Base-by-base conservation (phyloP, 2,329 filamentous ascomycete species). In the Verticillium tricorpus region DNA sequence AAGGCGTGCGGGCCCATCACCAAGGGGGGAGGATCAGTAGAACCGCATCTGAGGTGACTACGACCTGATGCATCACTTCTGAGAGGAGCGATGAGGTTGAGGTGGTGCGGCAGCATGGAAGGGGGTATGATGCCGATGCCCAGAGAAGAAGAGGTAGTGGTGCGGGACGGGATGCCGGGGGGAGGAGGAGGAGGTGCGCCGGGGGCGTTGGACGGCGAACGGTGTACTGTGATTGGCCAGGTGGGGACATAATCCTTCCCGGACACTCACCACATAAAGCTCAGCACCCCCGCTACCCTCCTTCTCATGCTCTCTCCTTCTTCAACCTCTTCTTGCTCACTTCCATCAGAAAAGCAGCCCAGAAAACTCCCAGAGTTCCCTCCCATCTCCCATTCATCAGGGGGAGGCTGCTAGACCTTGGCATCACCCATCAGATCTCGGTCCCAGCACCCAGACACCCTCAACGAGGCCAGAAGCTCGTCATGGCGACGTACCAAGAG, bases 251-350 rank as follows among this genome's bases (percentile, higher is more conserved):
- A 56, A 60, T 60, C 59, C 56, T 56, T 39, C 56, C 28, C 17
- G 52, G 59, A 22, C 56, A 65, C 63, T 65, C 61, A 63, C 59
- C 63, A 66, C 57, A 66, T 65, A 66, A 66, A 65, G 62, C 59
- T 61, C 50, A 57, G 52, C 45, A 50, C 37, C 56, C 62, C 64
- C 64, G 60, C 64, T 60, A 56, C 56, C 63, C 59, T 59, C 63
- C 64, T 37, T 61, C 40, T 17, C 56, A 31, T 37, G 58, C 52
- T 57, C 61, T 56, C 40, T 58, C 59, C 56, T 59, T 60, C 56
- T 39, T 62, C 45, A 58, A 54, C 39, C 52, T n/a, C 52, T 50
- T 12, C 37, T 62, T 58, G 22, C 54, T 40, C 31, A 22, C 12
- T 45, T 25, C 58, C 28, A 62, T 59, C 58, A 63, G 34, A 60